Evolutionary conservation across 2,329 filamentous ascomycete genomes (phyloP).

Genomic region (Trichoderma sp.): DNA sequence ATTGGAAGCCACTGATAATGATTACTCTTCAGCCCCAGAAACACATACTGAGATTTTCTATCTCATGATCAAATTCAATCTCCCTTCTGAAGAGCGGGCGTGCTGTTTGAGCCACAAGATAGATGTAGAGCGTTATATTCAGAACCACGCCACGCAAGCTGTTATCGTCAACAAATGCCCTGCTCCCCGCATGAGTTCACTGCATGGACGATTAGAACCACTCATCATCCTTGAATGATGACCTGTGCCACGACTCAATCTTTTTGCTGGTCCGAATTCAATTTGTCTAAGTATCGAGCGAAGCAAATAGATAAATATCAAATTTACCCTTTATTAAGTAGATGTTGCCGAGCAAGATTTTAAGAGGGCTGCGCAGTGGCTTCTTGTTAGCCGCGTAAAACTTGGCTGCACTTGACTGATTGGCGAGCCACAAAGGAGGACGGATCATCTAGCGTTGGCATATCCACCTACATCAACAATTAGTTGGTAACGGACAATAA

Average conservation of each 20-base stretch:
- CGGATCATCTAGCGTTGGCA: background rate
- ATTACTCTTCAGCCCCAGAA: background rate
- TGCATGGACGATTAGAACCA: too few relatives aligned
- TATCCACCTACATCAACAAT: background rate
- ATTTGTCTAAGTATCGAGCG: too few relatives aligned
- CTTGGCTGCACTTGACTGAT: background rate
- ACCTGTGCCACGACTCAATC: too few relatives aligned
- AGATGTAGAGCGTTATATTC: background rate
- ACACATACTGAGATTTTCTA: background rate
- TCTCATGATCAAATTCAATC: background rate
- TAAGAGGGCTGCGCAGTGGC: background rate
- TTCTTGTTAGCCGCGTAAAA: background rate
- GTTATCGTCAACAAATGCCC: too few relatives aligned
- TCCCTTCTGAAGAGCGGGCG: background rate
- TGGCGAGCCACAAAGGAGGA: background rate
- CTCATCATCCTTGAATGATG: too few relatives aligned
- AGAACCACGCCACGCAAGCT: background rate
- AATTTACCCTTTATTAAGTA: background rate
- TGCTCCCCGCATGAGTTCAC: too few relatives aligned
- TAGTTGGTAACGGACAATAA: background rate
- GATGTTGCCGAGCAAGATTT: background rate
- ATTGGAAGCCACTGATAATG: background rate
- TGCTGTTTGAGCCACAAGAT: background rate
- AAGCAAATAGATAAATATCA: too few relatives aligned
- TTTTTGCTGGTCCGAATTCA: too few relatives aligned